Base-by-base conservation (phyloP, 495 filamentous ascomycete species). In the Talaromyces borbonicus region DNA sequence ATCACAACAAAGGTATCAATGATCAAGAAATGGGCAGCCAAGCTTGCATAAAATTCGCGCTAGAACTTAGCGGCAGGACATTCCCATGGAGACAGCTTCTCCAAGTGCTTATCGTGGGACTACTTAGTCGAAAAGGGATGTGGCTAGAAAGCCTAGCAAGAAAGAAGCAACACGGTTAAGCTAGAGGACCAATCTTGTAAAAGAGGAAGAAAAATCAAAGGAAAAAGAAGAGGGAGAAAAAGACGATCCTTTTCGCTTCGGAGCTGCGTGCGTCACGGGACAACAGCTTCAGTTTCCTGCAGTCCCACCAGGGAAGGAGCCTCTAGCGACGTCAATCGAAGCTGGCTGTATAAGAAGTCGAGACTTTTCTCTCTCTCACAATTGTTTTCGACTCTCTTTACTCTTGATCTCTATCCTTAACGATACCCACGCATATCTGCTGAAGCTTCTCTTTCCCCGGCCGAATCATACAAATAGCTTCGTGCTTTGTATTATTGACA, bases 51-150 rank as follows among this genome's bases (percentile, higher is more conserved):
- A 12, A 29, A 11, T 22, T 11, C 35, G 22, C 16, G 3, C 35
- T 38, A 38, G 22, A 11, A 20, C 8, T 9, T 37, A 22, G 33
- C 33, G 16, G n/a, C 16, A 11, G 16, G 16, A 20, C 5, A 38
- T 38, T 20, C 11, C 35, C 35, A 38, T 38, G 35, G 16, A 38
- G 35, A 23, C 35, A 20, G 35, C n/a, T n/a, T n/a, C n/a, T n/a
- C n/a, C n/a, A n/a, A n/a, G n/a, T n/a, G n/a, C n/a, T n/a, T n/a
- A n/a, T n/a, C n/a, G n/a, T n/a, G n/a, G n/a, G n/a, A n/a, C n/a
- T n/a, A n/a, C n/a, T n/a, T n/a, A n/a, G n/a, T n/a, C n/a, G n/a
- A n/a, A n/a, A n/a, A n/a, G n/a, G n/a, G 35, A 8, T 20, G 35
- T 22, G 9, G 16, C 26, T 29, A 14, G n/a, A n/a, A n/a, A n/a